phyloP scores from a whole-genome alignment of 2,329 filamentous ascomycete genomes.

The Xylaria multiplex region DNA sequence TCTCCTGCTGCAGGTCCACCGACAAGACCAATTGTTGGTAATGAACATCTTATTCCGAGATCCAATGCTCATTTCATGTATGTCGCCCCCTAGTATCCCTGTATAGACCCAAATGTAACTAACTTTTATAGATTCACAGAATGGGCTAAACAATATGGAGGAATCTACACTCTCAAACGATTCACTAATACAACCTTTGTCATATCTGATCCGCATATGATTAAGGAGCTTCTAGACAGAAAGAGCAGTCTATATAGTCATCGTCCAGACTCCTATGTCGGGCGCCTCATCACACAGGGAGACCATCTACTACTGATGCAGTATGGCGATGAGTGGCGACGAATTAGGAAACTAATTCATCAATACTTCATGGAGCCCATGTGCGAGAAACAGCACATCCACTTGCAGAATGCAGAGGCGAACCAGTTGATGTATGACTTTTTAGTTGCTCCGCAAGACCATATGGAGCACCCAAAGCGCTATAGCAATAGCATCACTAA shows the following conservation, averaged over 20 bases:
- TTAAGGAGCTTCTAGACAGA: conserved; percentile 25
- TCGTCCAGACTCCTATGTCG: conserved; percentile 55
- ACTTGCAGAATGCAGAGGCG: conserved; percentile 58
- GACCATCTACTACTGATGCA: conserved; percentile 57
- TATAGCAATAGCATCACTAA: conserved; percentile 61
- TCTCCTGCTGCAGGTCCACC: conserved; percentile 13
- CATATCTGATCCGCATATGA: conserved; percentile 22
- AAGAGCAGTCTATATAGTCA: conserved; percentile 50
- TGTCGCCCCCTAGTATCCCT: too few relatives aligned
- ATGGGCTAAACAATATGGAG: conserved; percentile 28
- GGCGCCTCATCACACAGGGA: conserved; percentile 55
- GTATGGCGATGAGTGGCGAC: conserved; percentile 57
- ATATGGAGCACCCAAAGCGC: conserved; percentile 59
- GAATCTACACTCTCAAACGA: conserved; percentile 28
- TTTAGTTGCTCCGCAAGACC: conserved; percentile 51
- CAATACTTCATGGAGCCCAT: conserved; percentile 57
- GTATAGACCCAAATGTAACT: neutral
- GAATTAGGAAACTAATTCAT: conserved; percentile 57
- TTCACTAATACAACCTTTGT: conserved; percentile 28
- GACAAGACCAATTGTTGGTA: conserved; percentile 25
- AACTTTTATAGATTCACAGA: conserved; percentile 22
- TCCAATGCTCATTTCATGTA: conserved; percentile 29
- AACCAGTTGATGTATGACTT: conserved; percentile 59
- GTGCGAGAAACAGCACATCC: conserved; percentile 55
- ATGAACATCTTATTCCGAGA: conserved; percentile 29